These are phyloP conservation scores for Neurospora africana DNA, from an alignment of 495 filamentous ascomycete genomes.

Conservation along the genomic window DNA sequence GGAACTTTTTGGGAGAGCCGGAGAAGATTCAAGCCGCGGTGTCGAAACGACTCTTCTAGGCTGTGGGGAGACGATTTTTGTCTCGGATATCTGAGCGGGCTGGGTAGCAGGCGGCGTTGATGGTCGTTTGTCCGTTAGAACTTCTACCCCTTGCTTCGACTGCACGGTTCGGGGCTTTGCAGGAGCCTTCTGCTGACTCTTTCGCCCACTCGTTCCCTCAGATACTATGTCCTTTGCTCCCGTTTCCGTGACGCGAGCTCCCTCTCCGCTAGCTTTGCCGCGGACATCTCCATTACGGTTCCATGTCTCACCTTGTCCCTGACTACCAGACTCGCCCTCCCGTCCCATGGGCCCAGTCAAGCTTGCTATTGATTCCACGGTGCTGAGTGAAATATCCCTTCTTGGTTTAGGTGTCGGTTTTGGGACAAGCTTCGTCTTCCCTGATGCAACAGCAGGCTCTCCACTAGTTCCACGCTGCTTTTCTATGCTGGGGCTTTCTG, in stretches of 20 bases:
- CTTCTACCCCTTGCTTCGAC: neutral
- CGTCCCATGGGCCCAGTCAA: neutral
- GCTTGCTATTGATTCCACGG: neutral
- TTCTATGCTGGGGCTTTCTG: neutral
- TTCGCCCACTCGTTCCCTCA: neutral
- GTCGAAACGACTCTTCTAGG: slow-evolving; percentile 11
- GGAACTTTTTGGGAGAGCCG: neutral
- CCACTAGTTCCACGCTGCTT: neutral
- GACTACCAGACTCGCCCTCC: neutral
- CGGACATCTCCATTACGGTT: neutral
- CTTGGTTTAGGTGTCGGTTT: slow-evolving; percentile 12
- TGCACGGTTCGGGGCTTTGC: neutral
- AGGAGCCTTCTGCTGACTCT: neutral
- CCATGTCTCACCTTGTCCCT: neutral
- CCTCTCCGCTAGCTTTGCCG: neutral
- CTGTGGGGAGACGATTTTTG: slow-evolving; percentile 13
- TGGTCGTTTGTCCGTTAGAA: neutral
- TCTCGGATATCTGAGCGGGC: neutral
- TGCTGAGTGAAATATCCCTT: neutral
- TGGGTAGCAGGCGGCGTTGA: slow-evolving; percentile 1
- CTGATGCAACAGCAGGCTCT: neutral
- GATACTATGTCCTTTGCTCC: neutral
- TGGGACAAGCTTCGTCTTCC: slow-evolving; percentile 5
- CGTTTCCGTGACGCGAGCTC: neutral
- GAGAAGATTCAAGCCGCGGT: slow-evolving; percentile 13